Conservation (phyloP, 768 basidiomycete species). For the Albatrellus ellisii region DNA sequence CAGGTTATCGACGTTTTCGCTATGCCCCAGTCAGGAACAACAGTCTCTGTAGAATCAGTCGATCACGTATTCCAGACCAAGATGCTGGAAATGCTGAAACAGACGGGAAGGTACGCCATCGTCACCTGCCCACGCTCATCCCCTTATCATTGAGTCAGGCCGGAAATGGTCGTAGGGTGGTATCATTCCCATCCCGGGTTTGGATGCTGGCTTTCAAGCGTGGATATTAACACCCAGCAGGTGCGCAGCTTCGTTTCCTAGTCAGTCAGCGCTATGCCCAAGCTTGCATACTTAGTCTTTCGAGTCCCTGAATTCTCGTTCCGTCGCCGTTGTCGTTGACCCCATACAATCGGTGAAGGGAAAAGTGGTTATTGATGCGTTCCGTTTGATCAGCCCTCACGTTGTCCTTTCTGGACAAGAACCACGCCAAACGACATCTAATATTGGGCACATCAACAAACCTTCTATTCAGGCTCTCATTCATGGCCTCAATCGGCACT, state of each 20-base stretch:
- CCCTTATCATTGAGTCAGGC: conserved; percentile 28
- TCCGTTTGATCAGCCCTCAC: conserved; percentile 91
- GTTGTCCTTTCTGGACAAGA: conserved; percentile 85
- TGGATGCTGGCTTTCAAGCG: conserved; percentile 97
- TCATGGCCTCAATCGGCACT: conserved; percentile 94
- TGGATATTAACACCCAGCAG: conserved; percentile 99
- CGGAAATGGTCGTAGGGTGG: conserved; percentile 99
- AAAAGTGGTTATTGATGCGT: conserved; percentile 98
- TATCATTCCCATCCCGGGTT: conserved; percentile 99
- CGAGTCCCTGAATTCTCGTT: conserved; percentile 84
- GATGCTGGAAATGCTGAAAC: conserved; percentile 99
- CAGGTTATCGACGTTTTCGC: conserved; percentile 96
- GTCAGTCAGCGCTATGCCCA: background rate
- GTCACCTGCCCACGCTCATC: background rate
- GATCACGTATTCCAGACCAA: conserved; percentile 98
- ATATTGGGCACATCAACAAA: conserved; percentile 98
- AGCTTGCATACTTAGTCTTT: conserved; percentile 55
- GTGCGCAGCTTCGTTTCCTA: conserved; percentile 25
- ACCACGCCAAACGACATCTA: conserved; percentile 93
- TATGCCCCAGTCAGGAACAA: conserved; percentile 97
- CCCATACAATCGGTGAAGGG: conserved; percentile 98
- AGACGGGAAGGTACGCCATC: conserved; percentile 77
- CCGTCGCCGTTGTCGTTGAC: conserved; percentile 95
- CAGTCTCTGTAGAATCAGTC: conserved; percentile 94
- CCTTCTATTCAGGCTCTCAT: conserved; percentile 98